Evolutionary conservation across 208 protist genomes (phyloP), one percentile per base, ranked within the genome.

Genomic region (Tritrichomonas musculus): DNA sequence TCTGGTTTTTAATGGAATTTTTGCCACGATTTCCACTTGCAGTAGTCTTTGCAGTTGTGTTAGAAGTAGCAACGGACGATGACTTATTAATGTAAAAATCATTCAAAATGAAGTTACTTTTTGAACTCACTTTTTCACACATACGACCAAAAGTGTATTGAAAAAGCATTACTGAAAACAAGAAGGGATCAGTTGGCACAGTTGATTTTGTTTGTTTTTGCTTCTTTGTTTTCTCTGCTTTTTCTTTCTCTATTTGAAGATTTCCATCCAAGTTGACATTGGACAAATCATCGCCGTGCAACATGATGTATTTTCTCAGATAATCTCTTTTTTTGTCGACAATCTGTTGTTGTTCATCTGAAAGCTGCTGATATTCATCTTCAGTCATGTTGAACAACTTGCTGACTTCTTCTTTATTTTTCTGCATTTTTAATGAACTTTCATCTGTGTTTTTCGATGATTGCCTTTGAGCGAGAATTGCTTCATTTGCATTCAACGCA

Each of bases 301-400:
- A 39, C 5, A 36, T 57, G 5, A 49, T 57, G 1, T 47, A 14
- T n/a, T 88, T 88, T 88, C 77, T 4, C 3, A 33, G 27, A 8
- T 88, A 27, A 1, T 30, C 11, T 11, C 77, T 3, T 57, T 88
- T 88, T 33, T 57, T 39, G 39, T 88, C 77, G 39, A 88, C 77
- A 53, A 39, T 30, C 39, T 53, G 14, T 17, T 88, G 13, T 57
- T 88, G n/a, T 88, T 88, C 77, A 39, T 44, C 41, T 33, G 41
- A 39, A 53, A 88, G 47, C 5, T 25, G 11, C 1, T 44, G 27
- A 57, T 88, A 88, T 41, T 88, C 47, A 57, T 53, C 41, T 57
- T 88, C 77, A 53, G 47, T 88, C 41, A 88, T 88, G n/a, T 88
- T 44, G n/a, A 88, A 88, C 17, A 88, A 57, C 20, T 53, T 88